Evolutionary conservation across 768 basidiomycete genomes (phyloP), one percentile per base, ranked within the genome.

Genomic region (Mrakia gelida): DNA sequence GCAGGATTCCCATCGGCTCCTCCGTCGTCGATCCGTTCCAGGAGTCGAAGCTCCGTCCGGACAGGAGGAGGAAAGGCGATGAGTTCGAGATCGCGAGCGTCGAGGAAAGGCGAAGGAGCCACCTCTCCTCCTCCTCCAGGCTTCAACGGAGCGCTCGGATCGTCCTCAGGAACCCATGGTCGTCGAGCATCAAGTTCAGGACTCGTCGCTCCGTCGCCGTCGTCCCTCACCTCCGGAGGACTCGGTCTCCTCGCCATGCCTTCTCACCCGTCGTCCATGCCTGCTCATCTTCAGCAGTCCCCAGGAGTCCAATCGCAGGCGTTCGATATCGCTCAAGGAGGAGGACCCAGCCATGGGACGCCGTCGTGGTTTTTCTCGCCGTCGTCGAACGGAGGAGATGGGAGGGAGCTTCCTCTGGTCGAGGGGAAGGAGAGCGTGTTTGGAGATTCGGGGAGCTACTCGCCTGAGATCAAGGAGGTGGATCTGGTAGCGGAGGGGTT

Each of bases 1-100:
- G 32, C 61, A 70, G 56, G 45, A 26, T 38, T 56, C 13, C 41
- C 72, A 8, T 45, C 76, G 21, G 71, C 76, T 30, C 71, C 61
- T 70, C 73, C 63, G 26, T 62, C 38, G 15, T 56, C 28, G 30
- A 61, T 59, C 68, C 63, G 65, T n/a, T 68, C 52, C 28, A 67
- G 65, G 11, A 67, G 73, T 41, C 73, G 73, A 45, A 70, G 75
- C 54, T 76, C 75, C 15, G 68, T 76, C 49, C 49, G 74, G n/a
- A 49, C 71, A 18, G 73, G 61, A 43, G 73, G 73, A 23, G 61
- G 73, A 65, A 71, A 71, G 41, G 75, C 68, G 0, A 30, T 30
- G 16, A 59, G 75, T 16, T 30, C 70, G 26, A 67, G 52, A 18
- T 76, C 75, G 2, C 49, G 68, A 23, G 49, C 68, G 30, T 28